Conservation (phyloP, 1,139 yeast genomes). For the Dujonia santamariae region DNA sequence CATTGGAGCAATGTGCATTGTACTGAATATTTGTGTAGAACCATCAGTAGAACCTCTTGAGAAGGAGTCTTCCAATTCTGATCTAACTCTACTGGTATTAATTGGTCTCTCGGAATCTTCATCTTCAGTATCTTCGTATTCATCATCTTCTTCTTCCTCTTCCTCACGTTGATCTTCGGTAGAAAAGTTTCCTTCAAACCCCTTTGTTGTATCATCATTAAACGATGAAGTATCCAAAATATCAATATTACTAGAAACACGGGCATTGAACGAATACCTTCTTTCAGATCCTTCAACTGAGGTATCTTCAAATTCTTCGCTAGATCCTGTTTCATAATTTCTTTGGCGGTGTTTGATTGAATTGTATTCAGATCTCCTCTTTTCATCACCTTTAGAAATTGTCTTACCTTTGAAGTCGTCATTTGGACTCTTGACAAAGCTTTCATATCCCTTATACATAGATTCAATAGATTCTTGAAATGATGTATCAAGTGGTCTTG, state of each 20-base stretch:
- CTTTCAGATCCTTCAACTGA: slow-evolving; percentile 9
- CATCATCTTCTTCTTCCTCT: slow-evolving; percentile 5
- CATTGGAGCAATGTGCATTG: slow-evolving; percentile 12
- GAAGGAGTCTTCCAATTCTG: slow-evolving; percentile 10
- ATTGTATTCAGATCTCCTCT: background rate
- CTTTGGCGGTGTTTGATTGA: background rate
- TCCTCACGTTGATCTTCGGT: slow-evolving; percentile 6
- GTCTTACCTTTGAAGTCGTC: slow-evolving; percentile 1
- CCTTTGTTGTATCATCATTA: slow-evolving; percentile 14
- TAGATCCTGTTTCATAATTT: background rate
- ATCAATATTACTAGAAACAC: slow-evolving; percentile 10
- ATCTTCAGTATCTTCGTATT: slow-evolving; percentile 6
- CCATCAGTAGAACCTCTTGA: slow-evolving; percentile 26
- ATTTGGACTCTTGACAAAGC: slow-evolving; percentile 3
- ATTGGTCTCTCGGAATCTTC: slow-evolving; percentile 4
- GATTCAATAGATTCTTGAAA: slow-evolving; percentile 17
- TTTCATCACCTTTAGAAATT: background rate
- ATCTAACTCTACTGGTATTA: slow-evolving; percentile 5
- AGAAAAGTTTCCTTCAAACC: slow-evolving; percentile 6
- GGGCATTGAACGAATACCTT: slow-evolving; percentile 12
- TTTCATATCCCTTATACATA: slow-evolving; percentile 23
- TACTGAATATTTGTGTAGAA: slow-evolving; percentile 26
- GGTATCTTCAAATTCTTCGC: slow-evolving; percentile 8
- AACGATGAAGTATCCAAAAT: slow-evolving; percentile 17
- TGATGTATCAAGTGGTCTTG: slow-evolving; percentile 3